Evolutionary conservation across 305 asterid species (phyloP).

Genomic region (Fraxinus latifolia): DNA sequence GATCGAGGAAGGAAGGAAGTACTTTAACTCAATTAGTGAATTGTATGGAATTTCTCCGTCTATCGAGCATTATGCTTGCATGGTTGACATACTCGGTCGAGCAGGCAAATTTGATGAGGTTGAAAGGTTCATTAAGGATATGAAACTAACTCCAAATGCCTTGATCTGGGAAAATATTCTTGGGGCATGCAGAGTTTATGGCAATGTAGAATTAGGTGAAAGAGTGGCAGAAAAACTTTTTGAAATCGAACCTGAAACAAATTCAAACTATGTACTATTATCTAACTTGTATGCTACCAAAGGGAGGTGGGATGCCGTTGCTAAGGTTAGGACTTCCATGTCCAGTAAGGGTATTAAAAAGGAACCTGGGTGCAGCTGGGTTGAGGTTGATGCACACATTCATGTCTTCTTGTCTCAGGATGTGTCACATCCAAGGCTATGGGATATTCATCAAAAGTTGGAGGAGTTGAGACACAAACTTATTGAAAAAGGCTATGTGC

Average conservation of each 20-base stretch:
- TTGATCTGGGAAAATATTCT: conserved; percentile 76
- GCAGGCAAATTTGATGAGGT: conserved; percentile 69
- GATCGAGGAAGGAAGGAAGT: conserved; percentile 58
- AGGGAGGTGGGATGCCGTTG: conserved; percentile 71
- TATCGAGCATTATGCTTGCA: conserved; percentile 73
- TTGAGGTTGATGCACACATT: conserved; percentile 52
- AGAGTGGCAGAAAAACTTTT: conserved; percentile 63
- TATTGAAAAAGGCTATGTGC: conserved; percentile 52
- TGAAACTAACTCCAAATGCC: conserved; percentile 57
- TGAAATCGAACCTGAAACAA: conserved; percentile 49
- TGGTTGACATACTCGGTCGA: conserved; percentile 79
- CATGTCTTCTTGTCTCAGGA: conserved; percentile 78
- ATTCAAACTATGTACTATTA: conserved; percentile 60
- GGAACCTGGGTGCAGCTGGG: conserved; percentile 93
- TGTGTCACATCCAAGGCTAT: conserved; percentile 58
- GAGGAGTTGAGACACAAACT: conserved; percentile 48
- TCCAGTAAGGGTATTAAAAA: conserved; percentile 59
- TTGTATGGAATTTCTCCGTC: conserved; percentile 52
- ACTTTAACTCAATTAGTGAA: conserved; percentile 54
- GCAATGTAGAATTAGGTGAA: conserved; percentile 73
- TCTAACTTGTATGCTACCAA: conserved; percentile 67
- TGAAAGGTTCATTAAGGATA: conserved; percentile 47
- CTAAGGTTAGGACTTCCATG: conserved; percentile 59
- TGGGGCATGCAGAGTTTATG: conserved; percentile 66
- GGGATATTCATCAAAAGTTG: conserved; percentile 51